phyloP scores from a whole-genome alignment of 345 rosid species.

The Alliaria petiolata region DNA sequence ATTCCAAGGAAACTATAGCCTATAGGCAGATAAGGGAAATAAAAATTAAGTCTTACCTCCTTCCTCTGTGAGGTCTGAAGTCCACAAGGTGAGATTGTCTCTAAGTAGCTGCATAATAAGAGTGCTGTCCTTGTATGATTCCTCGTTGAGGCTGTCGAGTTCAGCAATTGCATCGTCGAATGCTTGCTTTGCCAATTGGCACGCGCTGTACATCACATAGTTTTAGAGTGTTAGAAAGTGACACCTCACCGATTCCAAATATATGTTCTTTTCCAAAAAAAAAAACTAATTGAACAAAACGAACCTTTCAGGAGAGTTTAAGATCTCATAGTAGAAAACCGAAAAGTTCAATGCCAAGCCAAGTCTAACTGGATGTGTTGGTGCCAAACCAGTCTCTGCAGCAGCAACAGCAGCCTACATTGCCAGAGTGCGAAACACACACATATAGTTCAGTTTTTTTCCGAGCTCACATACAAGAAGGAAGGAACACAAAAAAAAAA shows the following conservation, averaged over 20 bases:
- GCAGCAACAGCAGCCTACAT: constrained; percentile 42
- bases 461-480: neutral
- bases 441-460: neutral
- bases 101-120: constrained; percentile 96
- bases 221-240: neutral
- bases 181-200: constrained; percentile 98
- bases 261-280: neutral
- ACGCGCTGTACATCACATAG: constrained; percentile 56
- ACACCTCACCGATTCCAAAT: neutral
- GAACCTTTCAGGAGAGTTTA: constrained; percentile 54
- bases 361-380: constrained; percentile 56
- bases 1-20: neutral
- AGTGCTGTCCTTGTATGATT: constrained; percentile 97
- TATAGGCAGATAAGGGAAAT: neutral
- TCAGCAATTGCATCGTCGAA: constrained; percentile 98
- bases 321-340: constrained; percentile 56
- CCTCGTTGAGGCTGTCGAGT: constrained; percentile 91
- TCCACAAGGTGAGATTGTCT: constrained; percentile 98
- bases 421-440: neutral
- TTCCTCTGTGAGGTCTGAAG: constrained; percentile 95
- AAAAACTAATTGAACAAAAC: neutral
- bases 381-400: constrained; percentile 49
- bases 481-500: neutral
- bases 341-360: constrained; percentile 55
- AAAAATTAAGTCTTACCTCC: constrained; percentile 47